Evolutionary conservation across 164 flowering plant species (phyloP).

Genomic region (Umbellularia californica): DNA sequence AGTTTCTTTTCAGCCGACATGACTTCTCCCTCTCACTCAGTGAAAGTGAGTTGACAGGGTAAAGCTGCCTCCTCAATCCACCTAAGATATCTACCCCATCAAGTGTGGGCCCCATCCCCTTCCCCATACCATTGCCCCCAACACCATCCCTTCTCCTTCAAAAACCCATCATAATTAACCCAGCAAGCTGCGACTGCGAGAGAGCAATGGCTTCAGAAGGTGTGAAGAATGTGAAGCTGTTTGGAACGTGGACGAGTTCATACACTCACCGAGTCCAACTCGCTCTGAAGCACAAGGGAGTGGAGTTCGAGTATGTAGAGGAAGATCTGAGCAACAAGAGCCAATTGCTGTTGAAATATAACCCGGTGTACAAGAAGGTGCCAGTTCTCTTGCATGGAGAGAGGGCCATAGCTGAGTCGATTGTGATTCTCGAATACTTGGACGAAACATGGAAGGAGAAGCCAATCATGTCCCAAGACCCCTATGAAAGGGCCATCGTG

Average conservation of each 20-base stretch:
- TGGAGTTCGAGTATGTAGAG: constrained; percentile 23
- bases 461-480: constrained; percentile 15
- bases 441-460: constrained; percentile 22
- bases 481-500: constrained; percentile 17
- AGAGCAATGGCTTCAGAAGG: constrained; percentile 17
- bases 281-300: constrained; percentile 25
- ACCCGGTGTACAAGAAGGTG: constrained; percentile 27
- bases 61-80: neutral
- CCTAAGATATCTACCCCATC: neutral
- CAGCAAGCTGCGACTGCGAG: neutral
- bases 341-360: constrained; percentile 12
- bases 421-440: constrained; percentile 24
- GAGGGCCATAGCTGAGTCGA: constrained; percentile 18
- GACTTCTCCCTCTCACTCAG: neutral
- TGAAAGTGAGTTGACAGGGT: neutral
- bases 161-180: neutral
- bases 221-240: constrained; percentile 18
- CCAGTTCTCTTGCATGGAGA: constrained; percentile 22
- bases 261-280: constrained; percentile 24
- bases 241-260: constrained; percentile 25
- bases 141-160: neutral
- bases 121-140: neutral
- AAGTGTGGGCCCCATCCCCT: neutral
- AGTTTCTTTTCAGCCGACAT: neutral
- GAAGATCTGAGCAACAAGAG: constrained; percentile 26